Percentiles rank a stretch among this genome's conserved stretches.
Evolutionary conservation across 345 rosid species (phyloP).

Genomic region (Populus davidiana): DNA sequence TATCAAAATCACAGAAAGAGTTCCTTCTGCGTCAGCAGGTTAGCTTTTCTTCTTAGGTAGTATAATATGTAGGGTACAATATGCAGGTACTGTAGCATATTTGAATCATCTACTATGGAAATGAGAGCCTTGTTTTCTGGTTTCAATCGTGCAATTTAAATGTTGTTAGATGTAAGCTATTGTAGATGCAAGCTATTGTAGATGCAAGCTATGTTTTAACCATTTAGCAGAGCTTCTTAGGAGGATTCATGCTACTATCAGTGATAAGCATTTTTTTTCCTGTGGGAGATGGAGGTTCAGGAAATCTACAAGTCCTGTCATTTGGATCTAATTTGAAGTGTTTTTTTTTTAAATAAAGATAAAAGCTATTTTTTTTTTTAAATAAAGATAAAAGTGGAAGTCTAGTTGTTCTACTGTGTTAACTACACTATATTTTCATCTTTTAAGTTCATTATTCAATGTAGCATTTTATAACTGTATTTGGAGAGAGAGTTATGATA

Average conservation of each 20-base stretch:
- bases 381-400: neutral
- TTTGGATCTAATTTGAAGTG: neutral
- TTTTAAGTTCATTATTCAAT: neutral
- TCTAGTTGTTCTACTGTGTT: neutral
- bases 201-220: neutral
- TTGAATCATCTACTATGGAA: neutral
- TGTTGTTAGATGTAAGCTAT: neutral
- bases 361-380: neutral
- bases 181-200: neutral
- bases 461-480: neutral
- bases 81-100: neutral
- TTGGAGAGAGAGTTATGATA: neutral
- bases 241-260: neutral
- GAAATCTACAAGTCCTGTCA: neutral
- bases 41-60: slow-evolving; percentile 22
- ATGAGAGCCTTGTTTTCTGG: neutral
- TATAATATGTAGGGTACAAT: neutral
- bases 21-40: slow-evolving; percentile 99
- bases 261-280: neutral
- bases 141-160: neutral
- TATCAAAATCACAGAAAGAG: slow-evolving; percentile 98
- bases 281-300: neutral
- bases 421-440: neutral
- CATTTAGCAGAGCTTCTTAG: neutral
- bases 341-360: too few species aligned